A percentile compares a stretch with the other conserved stretches of the same genome.
Conservation (phyloP, 202 grass and related monocot species). For the Brachypodium distachyon region DNA sequence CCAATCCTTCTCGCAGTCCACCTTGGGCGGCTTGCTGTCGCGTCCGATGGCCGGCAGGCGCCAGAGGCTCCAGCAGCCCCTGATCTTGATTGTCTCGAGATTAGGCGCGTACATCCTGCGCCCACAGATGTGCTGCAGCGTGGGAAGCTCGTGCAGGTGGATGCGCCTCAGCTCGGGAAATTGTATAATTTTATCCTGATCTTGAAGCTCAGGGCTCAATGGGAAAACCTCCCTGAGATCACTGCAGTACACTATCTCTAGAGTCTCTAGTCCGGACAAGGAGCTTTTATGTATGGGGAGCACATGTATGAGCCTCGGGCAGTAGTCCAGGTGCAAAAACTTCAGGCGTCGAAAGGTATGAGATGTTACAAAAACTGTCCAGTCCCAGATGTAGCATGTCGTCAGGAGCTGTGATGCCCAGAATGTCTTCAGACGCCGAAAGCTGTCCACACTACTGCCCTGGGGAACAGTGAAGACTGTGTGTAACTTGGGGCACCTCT, state of each 20-base stretch:
- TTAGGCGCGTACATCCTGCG: not conserved
- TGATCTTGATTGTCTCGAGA: not conserved
- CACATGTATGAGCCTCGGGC: not conserved
- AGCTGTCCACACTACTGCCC: not conserved
- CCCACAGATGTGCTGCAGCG: not conserved
- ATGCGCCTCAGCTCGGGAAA: not conserved
- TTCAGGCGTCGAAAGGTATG: not conserved
- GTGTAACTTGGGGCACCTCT: not conserved
- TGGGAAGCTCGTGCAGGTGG: not conserved
- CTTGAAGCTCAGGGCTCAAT: not conserved
- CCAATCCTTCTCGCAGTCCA: not conserved
- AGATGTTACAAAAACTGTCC: not conserved
- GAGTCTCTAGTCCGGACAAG: not conserved
- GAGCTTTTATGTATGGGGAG: too few relatives aligned
- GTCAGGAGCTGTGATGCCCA: not conserved
- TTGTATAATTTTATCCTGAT: not conserved
- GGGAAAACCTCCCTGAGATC: not conserved
- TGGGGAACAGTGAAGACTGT: not conserved
- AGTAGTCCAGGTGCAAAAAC: not conserved
- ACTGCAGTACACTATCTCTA: not conserved
- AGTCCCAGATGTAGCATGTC: not conserved
- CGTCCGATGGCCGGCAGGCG: not conserved
- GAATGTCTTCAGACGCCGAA: not conserved
- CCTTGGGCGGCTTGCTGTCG: not conserved
- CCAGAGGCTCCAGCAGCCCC: not conserved